A percentile compares a stretch with the other conserved stretches of the same genome.
phyloP scores from a whole-genome alignment of 805 yeast species.

The Myxozyma neotropica region DNA sequence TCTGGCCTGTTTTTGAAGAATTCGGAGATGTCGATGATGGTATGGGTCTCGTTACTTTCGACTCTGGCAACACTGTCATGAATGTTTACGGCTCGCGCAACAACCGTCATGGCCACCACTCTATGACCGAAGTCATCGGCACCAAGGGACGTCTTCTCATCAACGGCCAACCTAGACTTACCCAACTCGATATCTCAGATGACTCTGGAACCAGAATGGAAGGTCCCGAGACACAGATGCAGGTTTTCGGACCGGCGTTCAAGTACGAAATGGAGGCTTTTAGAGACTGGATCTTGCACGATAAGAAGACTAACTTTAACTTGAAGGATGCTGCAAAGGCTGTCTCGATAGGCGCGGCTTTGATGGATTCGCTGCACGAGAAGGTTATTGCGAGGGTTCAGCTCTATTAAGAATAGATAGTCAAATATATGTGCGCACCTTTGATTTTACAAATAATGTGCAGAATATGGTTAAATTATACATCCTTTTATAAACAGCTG shows the following conservation, averaged over 20 bases:
- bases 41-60: slow-evolving; percentile 31
- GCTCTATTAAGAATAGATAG: not conserved
- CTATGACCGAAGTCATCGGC: slow-evolving; percentile 36
- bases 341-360: slow-evolving; percentile 28
- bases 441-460: too few species aligned
- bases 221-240: slow-evolving; percentile 24
- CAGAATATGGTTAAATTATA: too few species aligned
- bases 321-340: slow-evolving; percentile 35
- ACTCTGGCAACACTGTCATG: slow-evolving; percentile 23
- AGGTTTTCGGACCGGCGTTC: slow-evolving; percentile 24
- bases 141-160: slow-evolving; percentile 34
- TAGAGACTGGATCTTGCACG: slow-evolving; percentile 31
- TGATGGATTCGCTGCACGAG: slow-evolving; percentile 22
- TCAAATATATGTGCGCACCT: too few species aligned
- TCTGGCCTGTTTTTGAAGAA: slow-evolving; percentile 33
- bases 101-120: slow-evolving; percentile 36
- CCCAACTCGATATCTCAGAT: slow-evolving; percentile 26
- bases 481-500: too few species aligned
- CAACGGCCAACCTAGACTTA: slow-evolving; percentile 29
- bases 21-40: slow-evolving; percentile 37
- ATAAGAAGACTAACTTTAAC: slow-evolving; percentile 17
- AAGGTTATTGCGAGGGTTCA: not conserved
- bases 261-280: slow-evolving; percentile 25
- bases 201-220: too few species aligned
- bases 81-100: slow-evolving; percentile 33